Conservation (phyloP, 371 early-diverging fungal genomes). For the Thermomucor indicae-seudaticae region DNA sequence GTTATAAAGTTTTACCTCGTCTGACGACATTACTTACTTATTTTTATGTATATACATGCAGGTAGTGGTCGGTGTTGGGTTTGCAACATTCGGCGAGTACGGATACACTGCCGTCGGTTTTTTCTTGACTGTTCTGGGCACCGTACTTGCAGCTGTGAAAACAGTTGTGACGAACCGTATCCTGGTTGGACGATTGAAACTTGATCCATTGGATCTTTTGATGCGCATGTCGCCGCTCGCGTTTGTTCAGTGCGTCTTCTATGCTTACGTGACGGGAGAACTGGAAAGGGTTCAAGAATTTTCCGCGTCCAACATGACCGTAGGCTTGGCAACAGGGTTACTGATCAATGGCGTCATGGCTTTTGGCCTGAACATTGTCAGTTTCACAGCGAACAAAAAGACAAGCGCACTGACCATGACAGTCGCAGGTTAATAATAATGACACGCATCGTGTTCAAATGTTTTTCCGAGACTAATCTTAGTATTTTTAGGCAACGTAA, state of each 20-base stretch:
- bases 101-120: constrained; percentile 72
- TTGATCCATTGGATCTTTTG: constrained; percentile 82
- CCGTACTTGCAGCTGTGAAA: constrained; percentile 78
- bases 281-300: constrained; percentile 48
- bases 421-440: constrained; percentile 61
- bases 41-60: too few relatives aligned
- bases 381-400: constrained; percentile 82
- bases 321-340: constrained; percentile 50
- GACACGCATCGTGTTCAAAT: background rate
- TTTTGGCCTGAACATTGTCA: constrained; percentile 78
- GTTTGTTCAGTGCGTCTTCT: constrained; percentile 66
- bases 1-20: too few relatives aligned
- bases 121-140: constrained; percentile 78
- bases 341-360: constrained; percentile 78
- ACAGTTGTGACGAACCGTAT: constrained; percentile 83
- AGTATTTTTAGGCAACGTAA: constrained; percentile 65
- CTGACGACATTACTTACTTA: too few relatives aligned
- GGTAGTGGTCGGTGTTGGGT: constrained; percentile 76
- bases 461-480: background rate
- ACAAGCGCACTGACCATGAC: constrained; percentile 86
- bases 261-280: constrained; percentile 72
- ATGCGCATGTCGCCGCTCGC: constrained; percentile 81
- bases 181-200: constrained; percentile 74
- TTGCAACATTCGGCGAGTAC: constrained; percentile 85
- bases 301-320: constrained; percentile 39